A percentile compares a stretch with the other conserved stretches of the same genome.
Evolutionary conservation across 129 eudicot species (phyloP).

Genomic region (Pittosporum tobira): DNA sequence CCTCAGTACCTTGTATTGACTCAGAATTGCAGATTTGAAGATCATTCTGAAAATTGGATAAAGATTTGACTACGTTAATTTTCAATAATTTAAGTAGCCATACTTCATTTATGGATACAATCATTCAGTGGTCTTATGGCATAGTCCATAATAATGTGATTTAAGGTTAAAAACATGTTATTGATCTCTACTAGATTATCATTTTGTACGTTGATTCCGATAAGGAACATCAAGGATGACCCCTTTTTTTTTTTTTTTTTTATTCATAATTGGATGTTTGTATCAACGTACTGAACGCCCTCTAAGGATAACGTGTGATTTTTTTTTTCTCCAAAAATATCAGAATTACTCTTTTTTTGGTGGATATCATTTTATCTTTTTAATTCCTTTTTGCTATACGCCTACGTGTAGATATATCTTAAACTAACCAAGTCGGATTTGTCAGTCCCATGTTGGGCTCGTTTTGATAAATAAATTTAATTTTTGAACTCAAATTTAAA

Average conservation of each 20-base stretch:
- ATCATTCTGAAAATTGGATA: neutral
- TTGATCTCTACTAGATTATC: neutral
- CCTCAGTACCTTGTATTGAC: constrained; percentile 33
- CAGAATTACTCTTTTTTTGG: no score
- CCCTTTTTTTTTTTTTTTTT: no score
- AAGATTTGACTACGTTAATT: neutral
- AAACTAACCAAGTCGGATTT: no score
- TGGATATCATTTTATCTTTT: no score
- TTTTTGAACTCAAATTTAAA: no score
- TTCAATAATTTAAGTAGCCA: neutral
- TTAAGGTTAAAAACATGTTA: neutral
- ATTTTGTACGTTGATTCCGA: neutral
- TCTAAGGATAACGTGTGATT: no score
- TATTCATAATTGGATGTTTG: neutral
- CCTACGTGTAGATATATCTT: no score
- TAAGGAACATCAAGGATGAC: neutral
- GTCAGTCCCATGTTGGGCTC: no score
- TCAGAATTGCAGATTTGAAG: neutral
- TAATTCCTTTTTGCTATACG: no score
- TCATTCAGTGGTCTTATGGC: neutral
- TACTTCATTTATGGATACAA: neutral
- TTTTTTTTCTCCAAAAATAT: no score
- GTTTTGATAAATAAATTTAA: no score
- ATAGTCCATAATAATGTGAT: neutral
- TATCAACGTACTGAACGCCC: no score